phyloP scores from a whole-genome alignment of 1,139 yeast species.

The Candida anutae region DNA sequence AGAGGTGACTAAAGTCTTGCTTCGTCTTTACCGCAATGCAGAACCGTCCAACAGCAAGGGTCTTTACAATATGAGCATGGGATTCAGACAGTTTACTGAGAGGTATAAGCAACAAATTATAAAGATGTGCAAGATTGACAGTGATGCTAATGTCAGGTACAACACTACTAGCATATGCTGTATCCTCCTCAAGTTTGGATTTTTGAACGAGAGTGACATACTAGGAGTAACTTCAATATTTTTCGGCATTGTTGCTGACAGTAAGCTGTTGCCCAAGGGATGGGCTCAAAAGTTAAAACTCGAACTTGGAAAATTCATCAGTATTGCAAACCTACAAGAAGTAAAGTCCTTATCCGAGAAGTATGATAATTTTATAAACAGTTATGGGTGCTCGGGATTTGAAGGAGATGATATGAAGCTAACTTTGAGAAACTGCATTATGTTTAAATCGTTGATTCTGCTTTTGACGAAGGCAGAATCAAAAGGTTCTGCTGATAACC shows the following conservation, averaged over 20 bases:
- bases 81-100: conserved; percentile 65
- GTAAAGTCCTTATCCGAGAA: conserved; percentile 14
- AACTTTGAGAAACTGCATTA: conserved; percentile 7
- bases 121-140: conserved; percentile 41
- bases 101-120: conserved; percentile 58
- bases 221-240: conserved; percentile 35
- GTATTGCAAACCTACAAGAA: conserved; percentile 13
- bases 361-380: conserved; percentile 14
- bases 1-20: conserved; percentile 55
- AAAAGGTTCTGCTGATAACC: too few species aligned
- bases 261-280: conserved; percentile 3
- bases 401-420: conserved; percentile 9
- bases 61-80: conserved; percentile 19
- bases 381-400: conserved; percentile 13
- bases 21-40: conserved; percentile 36
- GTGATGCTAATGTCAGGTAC: conserved; percentile 39
- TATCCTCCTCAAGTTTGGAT: conserved; percentile 54
- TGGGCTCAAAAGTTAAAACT: conserved; percentile 24
- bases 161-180: conserved; percentile 46
- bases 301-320: conserved; percentile 25
- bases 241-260: conserved; percentile 18
- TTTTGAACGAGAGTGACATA: conserved; percentile 51
- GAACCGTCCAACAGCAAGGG: conserved; percentile 4
- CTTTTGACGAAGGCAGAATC: not conserved
- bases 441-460: conserved; percentile 15